Base-by-base conservation (phyloP, 441 rosid genomes). In the Lepidium campestre region DNA sequence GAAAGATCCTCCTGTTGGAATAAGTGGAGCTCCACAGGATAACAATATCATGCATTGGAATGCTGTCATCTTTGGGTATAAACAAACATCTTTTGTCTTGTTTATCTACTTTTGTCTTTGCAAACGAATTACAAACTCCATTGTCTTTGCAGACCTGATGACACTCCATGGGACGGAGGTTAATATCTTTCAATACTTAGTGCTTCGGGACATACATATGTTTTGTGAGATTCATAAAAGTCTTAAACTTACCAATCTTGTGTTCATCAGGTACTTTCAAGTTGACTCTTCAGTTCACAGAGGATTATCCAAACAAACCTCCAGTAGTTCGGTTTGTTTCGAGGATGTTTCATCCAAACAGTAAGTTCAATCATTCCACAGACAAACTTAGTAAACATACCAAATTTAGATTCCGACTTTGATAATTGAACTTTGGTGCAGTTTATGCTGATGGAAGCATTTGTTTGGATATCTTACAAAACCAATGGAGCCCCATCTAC, bases 141-240 rank as follows among this genome's bases (percentile, higher is more conserved):
- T 64, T 44, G 57, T 41, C 41, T 73, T 83, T 75, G 62, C 84
- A 85, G 90, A 49, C 90, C 86, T 72, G 90, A 85, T 57, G 88
- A 85, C 63, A 80, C 81, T 59, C 86, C 90, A 17, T 85, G 90
- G 88, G 90, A 85, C 49, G 90, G 88, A 80, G 90, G 90, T 85
- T 65, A 74, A 76, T 4, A 66, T 57, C 61, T 72, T 4, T 45
- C 12, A 15, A 1, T 14, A 19, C 53, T 6, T 44, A 7, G 34
- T 34, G 27, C 27, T 29, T 18, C 5, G 4, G 0, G 5, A 3
- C 31, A 2, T 2, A 50, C 36, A 10, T 46, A 12, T 35, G n/a
- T 27, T 8, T 45, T 6, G 13, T 49, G 45, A 32, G 6, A 19
- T 35, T 2, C 13, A 45, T 45, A 2, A 22, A 13, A 17, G 37